Evolutionary conservation across 768 basidiomycete species (phyloP).

Genomic region (Boletus tylopilopsis): DNA sequence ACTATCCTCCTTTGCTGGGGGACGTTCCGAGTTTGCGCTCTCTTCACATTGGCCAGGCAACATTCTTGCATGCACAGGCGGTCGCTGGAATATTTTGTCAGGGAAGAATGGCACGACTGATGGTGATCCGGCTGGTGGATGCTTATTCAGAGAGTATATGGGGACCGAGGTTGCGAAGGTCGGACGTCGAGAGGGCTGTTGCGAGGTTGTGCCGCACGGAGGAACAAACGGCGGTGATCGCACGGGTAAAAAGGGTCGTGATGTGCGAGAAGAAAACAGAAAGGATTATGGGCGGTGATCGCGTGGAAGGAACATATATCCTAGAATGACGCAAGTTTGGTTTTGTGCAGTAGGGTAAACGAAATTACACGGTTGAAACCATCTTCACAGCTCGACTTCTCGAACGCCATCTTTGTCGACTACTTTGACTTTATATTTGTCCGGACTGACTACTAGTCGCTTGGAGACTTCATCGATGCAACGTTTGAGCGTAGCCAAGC

Average conservation of each 20-base stretch:
- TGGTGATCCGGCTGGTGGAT: conserved; percentile 45
- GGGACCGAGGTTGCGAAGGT: conserved; percentile 49
- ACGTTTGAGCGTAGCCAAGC: conserved; percentile 74
- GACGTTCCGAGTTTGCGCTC: conserved; percentile 37
- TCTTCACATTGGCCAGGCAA: conserved; percentile 50
- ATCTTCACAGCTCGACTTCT: conserved; percentile 62
- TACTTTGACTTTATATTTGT: conserved; percentile 83
- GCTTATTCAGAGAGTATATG: conserved; percentile 55
- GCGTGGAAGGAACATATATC: conserved; percentile 31
- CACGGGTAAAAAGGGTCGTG: conserved; percentile 38
- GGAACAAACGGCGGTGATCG: conserved; percentile 19
- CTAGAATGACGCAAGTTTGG: conserved; percentile 11
- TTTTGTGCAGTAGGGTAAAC: background rate
- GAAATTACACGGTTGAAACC: conserved; percentile 1
- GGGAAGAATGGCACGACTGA: conserved; percentile 23
- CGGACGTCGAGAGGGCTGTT: conserved; percentile 42
- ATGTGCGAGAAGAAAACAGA: conserved; percentile 51
- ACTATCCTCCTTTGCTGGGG: conserved; percentile 33
- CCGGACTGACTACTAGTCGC: conserved; percentile 74
- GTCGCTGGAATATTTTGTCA: conserved; percentile 37
- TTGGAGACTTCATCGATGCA: conserved; percentile 89
- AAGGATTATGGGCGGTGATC: conserved; percentile 52
- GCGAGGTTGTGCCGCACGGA: conserved; percentile 5
- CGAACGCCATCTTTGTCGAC: conserved; percentile 91
- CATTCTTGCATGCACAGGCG: conserved; percentile 39